Evolutionary conservation across 352 stramenopile genomes (phyloP).

Genomic region (Pythium oligandrum): DNA sequence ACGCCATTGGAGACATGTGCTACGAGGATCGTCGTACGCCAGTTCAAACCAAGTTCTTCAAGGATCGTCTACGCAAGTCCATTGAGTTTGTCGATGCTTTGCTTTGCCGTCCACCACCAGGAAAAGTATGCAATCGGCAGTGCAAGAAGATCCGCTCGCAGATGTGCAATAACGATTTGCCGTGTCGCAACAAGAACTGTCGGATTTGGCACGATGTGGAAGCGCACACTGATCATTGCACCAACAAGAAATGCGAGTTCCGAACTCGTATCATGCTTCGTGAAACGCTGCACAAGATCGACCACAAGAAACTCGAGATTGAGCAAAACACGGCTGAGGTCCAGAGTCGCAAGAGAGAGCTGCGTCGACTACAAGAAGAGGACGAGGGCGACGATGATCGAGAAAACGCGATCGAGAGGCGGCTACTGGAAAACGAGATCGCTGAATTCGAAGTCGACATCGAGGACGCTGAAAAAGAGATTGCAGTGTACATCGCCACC

Average conservation of each 20-base stretch:
- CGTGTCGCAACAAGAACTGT: constrained; percentile 66
- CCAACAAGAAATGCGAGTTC: constrained; percentile 64
- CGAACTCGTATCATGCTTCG: constrained; percentile 64
- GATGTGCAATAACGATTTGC: constrained; percentile 60
- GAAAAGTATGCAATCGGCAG: constrained; percentile 35
- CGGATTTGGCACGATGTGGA: constrained; percentile 73
- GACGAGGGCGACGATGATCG: constrained; percentile 21
- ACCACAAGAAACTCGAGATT: constrained; percentile 55
- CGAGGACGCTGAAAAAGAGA: constrained; percentile 37
- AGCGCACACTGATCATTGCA: constrained; percentile 58
- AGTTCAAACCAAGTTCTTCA: constrained; percentile 61
- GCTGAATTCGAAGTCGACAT: constrained; percentile 62
- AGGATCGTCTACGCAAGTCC: constrained; percentile 53
- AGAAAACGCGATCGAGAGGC: constrained; percentile 26
- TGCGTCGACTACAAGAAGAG: constrained; percentile 28
- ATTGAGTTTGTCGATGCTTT: constrained; percentile 68
- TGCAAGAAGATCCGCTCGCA: constrained; percentile 61
- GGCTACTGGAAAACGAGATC: constrained; percentile 51
- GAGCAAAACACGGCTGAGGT: constrained; percentile 26
- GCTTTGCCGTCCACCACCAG: constrained; percentile 46
- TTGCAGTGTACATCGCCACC: constrained; percentile 30
- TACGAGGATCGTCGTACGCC: constrained; percentile 48
- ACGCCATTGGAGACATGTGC: constrained; percentile 63
- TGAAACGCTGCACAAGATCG: constrained; percentile 73
- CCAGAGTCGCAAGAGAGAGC: constrained; percentile 29